phyloP scores from a whole-genome alignment of 1,284 basidiomycete genomes.

The Tetrapyrgos nigripes region DNA sequence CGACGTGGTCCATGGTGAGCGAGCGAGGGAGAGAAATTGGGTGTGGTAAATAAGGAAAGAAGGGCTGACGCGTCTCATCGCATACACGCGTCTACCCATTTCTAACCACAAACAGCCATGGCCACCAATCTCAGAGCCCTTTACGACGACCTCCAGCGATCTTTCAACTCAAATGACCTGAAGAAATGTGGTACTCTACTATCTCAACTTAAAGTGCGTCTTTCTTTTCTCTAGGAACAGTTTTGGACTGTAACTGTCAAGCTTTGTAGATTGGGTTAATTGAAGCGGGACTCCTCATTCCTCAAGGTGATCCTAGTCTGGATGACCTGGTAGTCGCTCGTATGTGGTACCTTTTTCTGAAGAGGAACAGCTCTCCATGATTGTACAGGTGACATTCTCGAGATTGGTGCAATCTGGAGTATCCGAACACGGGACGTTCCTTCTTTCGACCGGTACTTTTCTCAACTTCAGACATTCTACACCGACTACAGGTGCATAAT shows the following conservation, averaged over 20 bases:
- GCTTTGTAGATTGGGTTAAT: slow-evolving; percentile 74
- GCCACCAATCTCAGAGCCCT: slow-evolving; percentile 59
- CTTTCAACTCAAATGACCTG: slow-evolving; percentile 70
- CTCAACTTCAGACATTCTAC: slow-evolving; percentile 93
- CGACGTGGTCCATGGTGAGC: slow-evolving; percentile 69
- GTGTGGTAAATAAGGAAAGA: slow-evolving; percentile 21
- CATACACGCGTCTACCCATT: slow-evolving; percentile 39
- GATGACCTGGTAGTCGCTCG: slow-evolving; percentile 76
- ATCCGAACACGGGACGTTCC: slow-evolving; percentile 89
- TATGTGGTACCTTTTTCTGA: slow-evolving; percentile 42
- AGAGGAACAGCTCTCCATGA: slow-evolving; percentile 9
- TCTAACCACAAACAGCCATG: slow-evolving; percentile 43
- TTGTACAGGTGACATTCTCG: slow-evolving; percentile 85
- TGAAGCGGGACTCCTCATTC: slow-evolving; percentile 78
- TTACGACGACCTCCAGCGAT: slow-evolving; percentile 66
- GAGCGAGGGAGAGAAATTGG: slow-evolving; percentile 22
- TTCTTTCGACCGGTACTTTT: slow-evolving; percentile 95
- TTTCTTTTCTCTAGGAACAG: background rate
- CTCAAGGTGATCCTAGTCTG: slow-evolving; percentile 59
- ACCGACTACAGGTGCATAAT: slow-evolving; percentile 75
- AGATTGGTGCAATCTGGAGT: slow-evolving; percentile 94
- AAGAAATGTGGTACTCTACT: slow-evolving; percentile 68
- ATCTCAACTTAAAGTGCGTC: slow-evolving; percentile 72
- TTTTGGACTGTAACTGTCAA: background rate
- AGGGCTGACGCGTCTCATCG: slow-evolving; percentile 67